Conservation (phyloP, 2,329 filamentous ascomycete genomes). For the Xylaria sp. region DNA sequence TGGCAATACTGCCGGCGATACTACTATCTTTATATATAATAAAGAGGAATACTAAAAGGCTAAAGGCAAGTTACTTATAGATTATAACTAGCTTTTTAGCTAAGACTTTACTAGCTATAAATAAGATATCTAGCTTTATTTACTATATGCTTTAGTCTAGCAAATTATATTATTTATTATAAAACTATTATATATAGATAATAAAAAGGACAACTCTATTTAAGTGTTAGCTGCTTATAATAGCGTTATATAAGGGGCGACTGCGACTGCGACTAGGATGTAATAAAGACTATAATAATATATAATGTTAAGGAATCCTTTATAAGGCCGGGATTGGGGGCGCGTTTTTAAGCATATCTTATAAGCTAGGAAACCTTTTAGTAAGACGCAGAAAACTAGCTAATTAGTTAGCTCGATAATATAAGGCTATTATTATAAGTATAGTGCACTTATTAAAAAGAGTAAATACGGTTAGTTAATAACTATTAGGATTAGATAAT, state of each 20-base stretch:
- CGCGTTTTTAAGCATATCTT: no score
- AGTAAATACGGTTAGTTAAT: not conserved
- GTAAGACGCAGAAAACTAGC: no score
- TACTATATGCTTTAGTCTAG: not conserved
- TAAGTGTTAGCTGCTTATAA: no score
- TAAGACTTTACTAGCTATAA: not conserved
- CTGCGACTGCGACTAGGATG: no score
- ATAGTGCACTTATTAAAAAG: not conserved
- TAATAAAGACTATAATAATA: no score
- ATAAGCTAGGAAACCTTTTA: no score
- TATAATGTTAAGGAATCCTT: no score
- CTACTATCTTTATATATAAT: not conserved
- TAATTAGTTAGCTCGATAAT: not conserved
- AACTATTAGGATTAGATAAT: not conserved
- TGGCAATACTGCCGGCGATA: no score
- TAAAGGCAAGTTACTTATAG: not conserved
- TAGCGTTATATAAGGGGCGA: no score
- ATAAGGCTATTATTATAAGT: not conserved
- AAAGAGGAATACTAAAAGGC: not conserved
- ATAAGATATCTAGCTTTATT: not conserved
- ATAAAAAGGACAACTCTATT: not conserved
- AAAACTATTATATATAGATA: not conserved
- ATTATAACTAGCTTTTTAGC: not conserved
- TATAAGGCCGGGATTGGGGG: no score
- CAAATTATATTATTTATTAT: not conserved